These are phyloP conservation scores for Rhododendron griersonianum DNA, from an alignment of 148 eudicot genomes.

Conservation along the genomic window DNA sequence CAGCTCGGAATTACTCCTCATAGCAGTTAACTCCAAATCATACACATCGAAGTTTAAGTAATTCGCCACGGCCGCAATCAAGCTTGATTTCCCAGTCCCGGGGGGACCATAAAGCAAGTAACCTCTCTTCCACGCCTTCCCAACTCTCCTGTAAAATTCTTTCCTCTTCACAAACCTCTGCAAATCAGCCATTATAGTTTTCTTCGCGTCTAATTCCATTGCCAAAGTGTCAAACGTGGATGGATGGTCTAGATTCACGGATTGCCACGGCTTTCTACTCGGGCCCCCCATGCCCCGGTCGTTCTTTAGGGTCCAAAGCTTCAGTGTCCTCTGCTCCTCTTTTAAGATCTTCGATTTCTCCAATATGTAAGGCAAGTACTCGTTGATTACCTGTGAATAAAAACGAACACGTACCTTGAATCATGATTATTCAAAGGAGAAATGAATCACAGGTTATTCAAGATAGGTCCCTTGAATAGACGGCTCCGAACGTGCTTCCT, in stretches of 20 bases:
- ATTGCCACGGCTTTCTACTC: conserved; percentile 11
- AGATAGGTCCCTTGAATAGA: neutral
- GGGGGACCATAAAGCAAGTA: conserved; percentile 28
- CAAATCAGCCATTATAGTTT: conserved; percentile 23
- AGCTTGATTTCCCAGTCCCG: conserved; percentile 28
- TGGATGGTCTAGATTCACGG: conserved; percentile 25
- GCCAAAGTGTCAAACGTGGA: conserved; percentile 24
- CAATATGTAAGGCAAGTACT: conserved; percentile 18
- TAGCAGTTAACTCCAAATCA: conserved; percentile 35
- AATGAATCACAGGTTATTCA: neutral
- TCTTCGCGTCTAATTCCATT: conserved; percentile 17
- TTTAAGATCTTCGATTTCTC: conserved; percentile 8
- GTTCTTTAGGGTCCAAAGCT: conserved; percentile 11
- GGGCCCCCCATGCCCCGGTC: neutral
- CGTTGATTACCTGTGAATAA: neutral
- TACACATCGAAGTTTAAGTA: conserved; percentile 27
- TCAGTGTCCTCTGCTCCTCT: conserved; percentile 18
- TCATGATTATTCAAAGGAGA: neutral
- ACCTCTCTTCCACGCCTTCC: conserved; percentile 32
- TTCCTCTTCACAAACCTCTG: conserved; percentile 25
- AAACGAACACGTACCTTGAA: neutral
- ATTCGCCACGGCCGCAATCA: conserved; percentile 26
- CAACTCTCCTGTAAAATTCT: conserved; percentile 20
- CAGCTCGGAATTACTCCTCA: conserved; percentile 17
- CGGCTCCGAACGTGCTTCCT: neutral